Evolutionary conservation across 352 stramenopile species (phyloP).

Genomic region (Globisporangium alternatum): DNA sequence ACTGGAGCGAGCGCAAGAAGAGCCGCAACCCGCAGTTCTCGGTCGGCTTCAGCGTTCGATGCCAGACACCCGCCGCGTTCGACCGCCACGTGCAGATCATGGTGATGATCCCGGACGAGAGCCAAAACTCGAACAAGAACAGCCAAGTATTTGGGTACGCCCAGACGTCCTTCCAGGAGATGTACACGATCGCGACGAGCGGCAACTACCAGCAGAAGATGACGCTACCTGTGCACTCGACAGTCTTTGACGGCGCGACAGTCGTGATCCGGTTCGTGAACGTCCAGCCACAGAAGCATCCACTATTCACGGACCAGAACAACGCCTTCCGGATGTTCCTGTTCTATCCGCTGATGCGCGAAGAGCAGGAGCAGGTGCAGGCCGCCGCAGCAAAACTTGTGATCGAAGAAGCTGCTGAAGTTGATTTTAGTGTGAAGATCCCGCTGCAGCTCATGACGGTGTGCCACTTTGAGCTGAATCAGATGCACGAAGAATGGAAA

Average conservation of each 20-base stretch:
- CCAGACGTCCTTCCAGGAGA: constrained; percentile 75
- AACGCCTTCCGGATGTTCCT: constrained; percentile 60
- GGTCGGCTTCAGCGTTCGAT: constrained; percentile 61
- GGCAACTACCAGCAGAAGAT: constrained; percentile 58
- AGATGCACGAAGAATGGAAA: constrained; percentile 76
- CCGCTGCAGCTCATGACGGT: constrained; percentile 73
- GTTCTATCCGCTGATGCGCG: constrained; percentile 60
- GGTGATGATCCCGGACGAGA: constrained; percentile 77
- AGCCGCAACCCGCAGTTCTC: constrained; percentile 64
- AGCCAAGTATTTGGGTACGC: constrained; percentile 69
- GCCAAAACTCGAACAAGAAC: constrained; percentile 56
- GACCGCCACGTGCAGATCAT: constrained; percentile 75
- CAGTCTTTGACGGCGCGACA: constrained; percentile 53
- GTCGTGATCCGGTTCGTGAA: constrained; percentile 61
- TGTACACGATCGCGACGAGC: constrained; percentile 62
- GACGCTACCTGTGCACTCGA: constrained; percentile 66
- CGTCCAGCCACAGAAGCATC: constrained; percentile 39
- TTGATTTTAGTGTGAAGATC: constrained; percentile 80
- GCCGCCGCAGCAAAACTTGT: constrained; percentile 54
- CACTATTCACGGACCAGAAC: constrained; percentile 47
- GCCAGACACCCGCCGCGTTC: constrained; percentile 37
- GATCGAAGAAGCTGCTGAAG: constrained; percentile 74
- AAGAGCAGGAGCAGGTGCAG: constrained; percentile 46
- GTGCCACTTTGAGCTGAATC: constrained; percentile 63
- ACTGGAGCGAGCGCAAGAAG: constrained; percentile 69